These are phyloP conservation scores for Ceratocystis smalleyi DNA, from an alignment of 2,329 filamentous ascomycete species.

Conservation along the genomic window DNA sequence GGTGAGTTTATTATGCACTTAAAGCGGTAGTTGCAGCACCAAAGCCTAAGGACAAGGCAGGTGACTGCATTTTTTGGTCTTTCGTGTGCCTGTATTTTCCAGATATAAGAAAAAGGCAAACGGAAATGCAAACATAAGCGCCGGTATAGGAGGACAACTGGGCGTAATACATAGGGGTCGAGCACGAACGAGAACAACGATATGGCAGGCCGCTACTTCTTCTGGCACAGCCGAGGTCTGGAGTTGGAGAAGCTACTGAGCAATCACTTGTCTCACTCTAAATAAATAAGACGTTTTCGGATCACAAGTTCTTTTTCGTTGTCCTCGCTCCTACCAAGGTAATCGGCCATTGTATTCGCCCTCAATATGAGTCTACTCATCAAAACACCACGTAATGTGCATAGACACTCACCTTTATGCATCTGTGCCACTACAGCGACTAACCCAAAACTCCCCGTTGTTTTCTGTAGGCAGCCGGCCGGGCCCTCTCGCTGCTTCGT, in stretches of 20 bases:
- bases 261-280: not conserved
- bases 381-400: conserved; percentile 11
- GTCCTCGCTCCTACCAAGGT: not conserved
- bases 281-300: not conserved
- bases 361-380: conserved; percentile 9
- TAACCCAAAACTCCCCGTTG: not conserved
- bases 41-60: not conserved
- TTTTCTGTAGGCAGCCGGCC: conserved; percentile 36
- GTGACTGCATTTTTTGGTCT: not conserved
- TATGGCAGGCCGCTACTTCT: not conserved
- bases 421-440: not conserved
- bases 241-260: conserved; percentile 3
- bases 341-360: not conserved
- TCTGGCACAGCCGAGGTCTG: not conserved
- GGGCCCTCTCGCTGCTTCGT: conserved; percentile 59
- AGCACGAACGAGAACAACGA: not conserved
- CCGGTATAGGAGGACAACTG: not conserved
- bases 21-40: not conserved
- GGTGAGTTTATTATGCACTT: not conserved
- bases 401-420: not conserved
- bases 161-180: too few species aligned
- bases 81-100: not conserved
- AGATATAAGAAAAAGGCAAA: not conserved
- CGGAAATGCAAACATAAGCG: not conserved
- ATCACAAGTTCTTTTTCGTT: not conserved